Evolutionary conservation across 352 stramenopile species (phyloP), one percentile per base, ranked within the genome.

Genomic region (Pythium graminicola): DNA sequence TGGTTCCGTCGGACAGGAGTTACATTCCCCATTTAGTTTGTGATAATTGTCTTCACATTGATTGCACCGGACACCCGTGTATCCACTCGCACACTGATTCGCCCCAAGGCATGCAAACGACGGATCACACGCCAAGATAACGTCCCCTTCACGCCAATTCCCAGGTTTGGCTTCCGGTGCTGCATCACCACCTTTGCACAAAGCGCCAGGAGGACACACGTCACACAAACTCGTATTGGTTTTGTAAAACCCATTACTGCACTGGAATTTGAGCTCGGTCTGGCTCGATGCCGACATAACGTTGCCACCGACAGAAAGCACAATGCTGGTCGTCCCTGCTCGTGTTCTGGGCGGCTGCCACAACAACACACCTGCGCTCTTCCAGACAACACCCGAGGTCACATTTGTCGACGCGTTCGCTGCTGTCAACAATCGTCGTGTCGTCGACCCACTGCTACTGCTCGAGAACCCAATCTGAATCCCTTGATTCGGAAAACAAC

Each of bases 21-120:
- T 67, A 57, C 78, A 87, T 59, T 81, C 73, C 17, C 69, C 69
- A 42, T 83, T 85, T 26, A 83, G 70, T 36, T 83, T 79, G 64
- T 85, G 73, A 39, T 76, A 83, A 38, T 68, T 69, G 17, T 22
- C 31, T 35, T 64, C 52, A 54, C 76, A 86, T 11, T 64, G 57
- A 20, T 70, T 79, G 52, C 76, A 86, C 6, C 73, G 61, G 5
- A 78, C 57, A 19, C 63, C 60, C 4, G 41, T 69, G 43, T 86
- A 86, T 0, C 75, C 75, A 3, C 42, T 31, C 6, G 50, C 65
- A 41, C 75, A 86, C 6, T 65, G 46, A 31, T 86, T 86, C 26
- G 57, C 69, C 6, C 75, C 75, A 7, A 83, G 59, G 51, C 75
- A 86, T 0, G 75, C 72, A 48, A 73, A 83, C 40, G 64, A 64